A percentile compares a stretch with the other conserved stretches of the same genome.
phyloP scores from a whole-genome alignment of 2,329 filamentous ascomycete genomes.

The Incumbomyces lentus region DNA sequence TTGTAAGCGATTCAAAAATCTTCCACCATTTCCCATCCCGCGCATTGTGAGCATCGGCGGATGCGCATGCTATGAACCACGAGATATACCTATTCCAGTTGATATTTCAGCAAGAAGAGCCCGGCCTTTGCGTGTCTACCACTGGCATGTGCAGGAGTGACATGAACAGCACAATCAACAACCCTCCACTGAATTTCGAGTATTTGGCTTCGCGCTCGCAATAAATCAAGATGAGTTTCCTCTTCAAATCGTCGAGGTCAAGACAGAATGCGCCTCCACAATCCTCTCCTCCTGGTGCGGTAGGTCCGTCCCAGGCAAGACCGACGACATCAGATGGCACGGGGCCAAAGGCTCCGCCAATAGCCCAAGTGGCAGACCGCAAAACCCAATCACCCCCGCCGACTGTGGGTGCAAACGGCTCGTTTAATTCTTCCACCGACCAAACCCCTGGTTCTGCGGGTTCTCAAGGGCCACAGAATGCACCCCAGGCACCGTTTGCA shows the following conservation, averaged over 20 bases:
- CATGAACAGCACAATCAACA: too few relatives aligned
- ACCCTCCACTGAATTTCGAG: too few relatives aligned
- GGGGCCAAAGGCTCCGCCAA: conserved; percentile 30
- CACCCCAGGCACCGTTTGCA: conserved; percentile 11
- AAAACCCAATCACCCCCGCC: conserved; percentile 54
- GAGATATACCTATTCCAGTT: too few relatives aligned
- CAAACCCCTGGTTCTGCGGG: background rate
- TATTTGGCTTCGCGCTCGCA: too few relatives aligned
- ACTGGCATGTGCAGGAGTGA: too few relatives aligned
- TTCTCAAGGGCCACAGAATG: conserved; percentile 1
- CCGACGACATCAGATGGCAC: conserved; percentile 48
- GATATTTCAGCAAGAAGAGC: too few relatives aligned
- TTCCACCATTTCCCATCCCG: too few relatives aligned
- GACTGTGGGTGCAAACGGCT: conserved; percentile 54
- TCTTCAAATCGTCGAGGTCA: conserved; percentile 69
- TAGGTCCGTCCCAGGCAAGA: conserved; percentile 42
- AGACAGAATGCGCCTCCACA: conserved; percentile 43
- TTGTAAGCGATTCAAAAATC: too few relatives aligned
- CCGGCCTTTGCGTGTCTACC: too few relatives aligned
- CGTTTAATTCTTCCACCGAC: background rate
- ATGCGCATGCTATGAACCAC: too few relatives aligned
- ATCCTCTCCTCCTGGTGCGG: conserved; percentile 27
- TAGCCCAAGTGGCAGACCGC: conserved; percentile 19
- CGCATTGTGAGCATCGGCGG: too few relatives aligned
- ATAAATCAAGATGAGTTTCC: conserved; percentile 36